Evolutionary conservation across 73 alveolate genomes (phyloP).

Genomic region (Paramecium pentaurelia): DNA sequence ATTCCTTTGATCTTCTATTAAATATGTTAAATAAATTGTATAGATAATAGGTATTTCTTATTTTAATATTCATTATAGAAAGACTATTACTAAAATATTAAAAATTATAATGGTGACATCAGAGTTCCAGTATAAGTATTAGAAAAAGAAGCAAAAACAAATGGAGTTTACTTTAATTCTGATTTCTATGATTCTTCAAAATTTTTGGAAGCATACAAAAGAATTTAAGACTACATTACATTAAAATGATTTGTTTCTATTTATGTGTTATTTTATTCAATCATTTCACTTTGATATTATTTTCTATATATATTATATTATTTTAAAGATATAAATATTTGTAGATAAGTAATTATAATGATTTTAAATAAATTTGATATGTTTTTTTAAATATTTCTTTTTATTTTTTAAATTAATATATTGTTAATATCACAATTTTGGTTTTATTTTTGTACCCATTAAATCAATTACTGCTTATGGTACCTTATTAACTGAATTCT

Average conservation of each 20-base stretch:
- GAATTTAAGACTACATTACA: background rate
- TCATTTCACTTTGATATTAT: background rate
- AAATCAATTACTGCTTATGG: background rate
- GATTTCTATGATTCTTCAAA: background rate
- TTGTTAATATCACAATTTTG: slow-evolving; percentile 18
- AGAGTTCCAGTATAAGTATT: background rate
- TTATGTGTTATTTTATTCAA: background rate
- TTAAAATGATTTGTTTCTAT: background rate
- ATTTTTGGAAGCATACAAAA: background rate
- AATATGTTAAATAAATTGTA: slow-evolving; percentile 78
- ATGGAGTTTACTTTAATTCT: background rate
- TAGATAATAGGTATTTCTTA: slow-evolving; percentile 68
- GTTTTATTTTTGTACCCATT: background rate
- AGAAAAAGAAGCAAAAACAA: background rate
- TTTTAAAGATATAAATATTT: no score
- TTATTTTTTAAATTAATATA: no score
- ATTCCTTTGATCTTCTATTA: slow-evolving; percentile 76
- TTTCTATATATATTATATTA: no score
- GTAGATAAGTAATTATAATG: no score
- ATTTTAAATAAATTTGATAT: no score
- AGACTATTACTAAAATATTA: background rate
- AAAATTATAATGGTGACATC: background rate
- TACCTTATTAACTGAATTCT: slow-evolving; percentile 8
- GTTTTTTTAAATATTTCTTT: no score
- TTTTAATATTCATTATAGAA: slow-evolving; percentile 67